phyloP scores from a whole-genome alignment of 2,329 filamentous ascomycete species.

The Neofusicoccum cordaticola region DNA sequence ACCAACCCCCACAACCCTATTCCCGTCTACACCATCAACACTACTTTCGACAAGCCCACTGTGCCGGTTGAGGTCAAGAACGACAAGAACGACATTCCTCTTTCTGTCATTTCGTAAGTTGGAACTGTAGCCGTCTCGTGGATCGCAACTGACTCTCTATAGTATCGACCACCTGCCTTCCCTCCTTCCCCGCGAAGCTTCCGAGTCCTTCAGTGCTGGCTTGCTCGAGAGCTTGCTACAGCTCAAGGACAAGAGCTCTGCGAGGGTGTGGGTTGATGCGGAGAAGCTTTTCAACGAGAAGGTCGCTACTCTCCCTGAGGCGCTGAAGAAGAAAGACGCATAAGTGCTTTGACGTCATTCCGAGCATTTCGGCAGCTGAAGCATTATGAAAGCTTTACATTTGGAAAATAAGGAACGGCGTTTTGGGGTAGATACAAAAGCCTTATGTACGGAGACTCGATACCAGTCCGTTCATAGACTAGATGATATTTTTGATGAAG shows the following conservation, averaged over 20 bases:
- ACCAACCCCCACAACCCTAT: conserved; percentile 71
- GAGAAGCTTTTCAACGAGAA: conserved; percentile 83
- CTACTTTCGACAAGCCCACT: conserved; percentile 85
- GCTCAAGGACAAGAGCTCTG: conserved; percentile 70
- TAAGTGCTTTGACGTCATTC: not conserved
- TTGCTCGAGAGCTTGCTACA: conserved; percentile 74
- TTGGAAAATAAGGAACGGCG: not conserved
- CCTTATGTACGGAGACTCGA: not conserved
- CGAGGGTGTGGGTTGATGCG: conserved; percentile 79
- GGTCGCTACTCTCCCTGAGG: conserved; percentile 65
- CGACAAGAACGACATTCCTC: conserved; percentile 45
- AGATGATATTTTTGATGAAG: not conserved
- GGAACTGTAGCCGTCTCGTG: conserved; percentile 51
- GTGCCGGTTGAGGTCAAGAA: conserved; percentile 65
- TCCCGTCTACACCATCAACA: conserved; percentile 80
- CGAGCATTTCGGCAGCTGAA: not conserved
- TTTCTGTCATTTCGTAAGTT: conserved; percentile 69
- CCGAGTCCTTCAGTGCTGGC: conserved; percentile 77
- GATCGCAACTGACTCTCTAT: not conserved
- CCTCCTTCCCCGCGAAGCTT: conserved; percentile 80
- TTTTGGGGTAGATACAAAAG: not conserved
- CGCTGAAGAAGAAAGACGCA: conserved; percentile 41
- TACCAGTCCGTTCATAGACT: not conserved
- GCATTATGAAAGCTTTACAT: not conserved
- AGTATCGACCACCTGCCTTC: conserved; percentile 44